Base-by-base conservation (phyloP, 257 asterid species). In the Fraxinus americana region DNA sequence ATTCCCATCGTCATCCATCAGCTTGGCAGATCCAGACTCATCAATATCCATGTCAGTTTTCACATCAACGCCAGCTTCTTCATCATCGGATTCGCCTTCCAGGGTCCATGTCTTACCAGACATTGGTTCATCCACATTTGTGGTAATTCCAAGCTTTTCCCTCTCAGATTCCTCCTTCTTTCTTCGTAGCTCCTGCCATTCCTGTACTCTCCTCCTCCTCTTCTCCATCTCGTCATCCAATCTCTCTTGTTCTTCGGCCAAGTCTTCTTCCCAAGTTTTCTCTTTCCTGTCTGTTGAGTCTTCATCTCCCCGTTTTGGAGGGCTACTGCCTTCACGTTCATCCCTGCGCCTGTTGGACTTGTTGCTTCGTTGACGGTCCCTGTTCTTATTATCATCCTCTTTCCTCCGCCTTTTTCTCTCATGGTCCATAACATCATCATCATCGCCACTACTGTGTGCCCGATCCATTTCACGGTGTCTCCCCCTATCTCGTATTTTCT, bases 31-130 rank as follows among this genome's bases (percentile, higher is more conserved):
- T 75, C 52, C 91, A 74, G 85, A 90, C 67, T 79, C 85, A 11
- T 84, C 89, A 75, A 84, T 84, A 78, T 88, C 92, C 89, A 87
- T 87, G 19, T 75, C 74, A 77, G 77, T 54, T 83, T 80, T 85
- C 68, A 84, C 95, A 72, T 86, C 92, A 45, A 80, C 66, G 36
- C 80, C 87, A 23, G 91, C 87, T 77, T 94, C 98, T 80, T 94
- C 98, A 57, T 94, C 98, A 77, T 90, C 97, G 61, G 97, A 92
- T 68, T 94, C 98, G 69, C 95, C 97, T 63, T 93, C 98, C 80
- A 94, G 81, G 25, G 97, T 92, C 98, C 98, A 94, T 16, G 88
- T 69, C 88, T 94, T 94, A 3, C 98, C 97, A 70, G 94, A 87
- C 75, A 85, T 88, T 48, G 79, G 84, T 82, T 89, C 92, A 41